These are phyloP conservation scores for Megacollybia marginata DNA, from an alignment of 768 basidiomycete genomes.

Conservation along the genomic window DNA sequence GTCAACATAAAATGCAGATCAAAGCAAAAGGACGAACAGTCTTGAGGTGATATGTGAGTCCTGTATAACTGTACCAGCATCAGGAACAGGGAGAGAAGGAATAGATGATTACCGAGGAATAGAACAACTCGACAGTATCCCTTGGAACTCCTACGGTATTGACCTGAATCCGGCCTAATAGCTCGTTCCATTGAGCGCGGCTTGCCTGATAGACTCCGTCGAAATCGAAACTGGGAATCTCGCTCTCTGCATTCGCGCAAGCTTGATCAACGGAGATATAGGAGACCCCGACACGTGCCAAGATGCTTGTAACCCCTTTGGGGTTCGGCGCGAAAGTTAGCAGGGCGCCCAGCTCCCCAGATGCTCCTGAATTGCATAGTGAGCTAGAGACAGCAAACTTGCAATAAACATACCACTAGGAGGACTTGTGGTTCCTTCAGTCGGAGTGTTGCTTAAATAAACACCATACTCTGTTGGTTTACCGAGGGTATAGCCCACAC, in stretches of 20 bases:
- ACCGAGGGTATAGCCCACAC: slow-evolving; percentile 37
- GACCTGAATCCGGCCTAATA: slow-evolving; percentile 47
- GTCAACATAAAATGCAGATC: background rate
- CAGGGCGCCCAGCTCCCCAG: slow-evolving; percentile 8
- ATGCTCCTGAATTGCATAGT: background rate
- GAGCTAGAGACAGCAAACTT: no score
- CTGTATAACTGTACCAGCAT: slow-evolving; percentile 38
- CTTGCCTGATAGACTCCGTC: slow-evolving; percentile 32
- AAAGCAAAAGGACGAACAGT: slow-evolving; percentile 35
- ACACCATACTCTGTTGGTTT: slow-evolving; percentile 49
- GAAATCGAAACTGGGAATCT: slow-evolving; percentile 54
- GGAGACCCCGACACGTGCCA: slow-evolving; percentile 56
- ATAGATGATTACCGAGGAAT: slow-evolving; percentile 37
- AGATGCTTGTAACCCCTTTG: slow-evolving; percentile 31
- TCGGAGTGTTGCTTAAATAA: slow-evolving; percentile 27
- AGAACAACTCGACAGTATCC: slow-evolving; percentile 47
- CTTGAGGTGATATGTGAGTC: slow-evolving; percentile 56
- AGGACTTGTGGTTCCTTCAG: no score
- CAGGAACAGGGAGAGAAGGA: background rate
- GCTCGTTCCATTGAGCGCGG: slow-evolving; percentile 49
- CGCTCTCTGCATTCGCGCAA: slow-evolving; percentile 51
- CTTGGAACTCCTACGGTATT: slow-evolving; percentile 36
- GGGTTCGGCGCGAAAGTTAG: slow-evolving; percentile 41
- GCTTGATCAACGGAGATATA: slow-evolving; percentile 55
- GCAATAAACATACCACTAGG: no score